phyloP scores from a whole-genome alignment of 78 protist species.

The Dictyostelium purpureum region DNA sequence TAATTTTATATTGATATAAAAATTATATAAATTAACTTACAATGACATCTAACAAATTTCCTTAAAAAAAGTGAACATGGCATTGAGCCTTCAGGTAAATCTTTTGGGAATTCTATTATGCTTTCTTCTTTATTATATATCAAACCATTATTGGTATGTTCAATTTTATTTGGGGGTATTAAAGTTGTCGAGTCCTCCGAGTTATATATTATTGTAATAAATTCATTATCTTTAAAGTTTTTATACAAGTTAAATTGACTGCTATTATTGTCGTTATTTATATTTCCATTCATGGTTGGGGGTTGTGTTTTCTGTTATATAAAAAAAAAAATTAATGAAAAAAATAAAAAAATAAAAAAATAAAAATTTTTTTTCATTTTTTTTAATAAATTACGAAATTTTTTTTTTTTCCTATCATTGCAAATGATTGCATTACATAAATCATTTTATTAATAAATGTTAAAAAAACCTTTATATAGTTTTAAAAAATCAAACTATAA shows the following conservation, averaged over 20 bases:
- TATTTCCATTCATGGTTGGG: background rate
- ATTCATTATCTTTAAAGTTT: background rate
- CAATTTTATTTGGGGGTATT: background rate
- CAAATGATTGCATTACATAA: too few species aligned
- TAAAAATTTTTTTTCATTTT: background rate
- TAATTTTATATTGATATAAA: background rate
- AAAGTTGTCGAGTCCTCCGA: background rate
- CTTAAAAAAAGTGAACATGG: constrained; percentile 46
- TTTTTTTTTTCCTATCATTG: too few species aligned
- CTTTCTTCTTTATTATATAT: background rate
- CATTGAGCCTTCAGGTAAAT: background rate
- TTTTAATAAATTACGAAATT: too few species aligned
- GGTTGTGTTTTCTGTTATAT: background rate
- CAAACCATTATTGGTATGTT: background rate
- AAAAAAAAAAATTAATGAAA: background rate
- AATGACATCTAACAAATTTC: constrained; percentile 38
- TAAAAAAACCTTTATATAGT: too few species aligned
- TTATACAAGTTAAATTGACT: background rate
- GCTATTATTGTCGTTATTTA: background rate
- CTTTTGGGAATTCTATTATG: background rate
- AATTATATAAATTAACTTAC: background rate
- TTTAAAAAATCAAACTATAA: too few species aligned
- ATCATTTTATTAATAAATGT: too few species aligned
- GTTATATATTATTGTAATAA: background rate
- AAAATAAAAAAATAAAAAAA: background rate